A percentile compares a stretch with the other conserved stretches of the same genome.
phyloP scores from a whole-genome alignment of 1,284 basidiomycete species.

The Rhizoctonia solani region DNA sequence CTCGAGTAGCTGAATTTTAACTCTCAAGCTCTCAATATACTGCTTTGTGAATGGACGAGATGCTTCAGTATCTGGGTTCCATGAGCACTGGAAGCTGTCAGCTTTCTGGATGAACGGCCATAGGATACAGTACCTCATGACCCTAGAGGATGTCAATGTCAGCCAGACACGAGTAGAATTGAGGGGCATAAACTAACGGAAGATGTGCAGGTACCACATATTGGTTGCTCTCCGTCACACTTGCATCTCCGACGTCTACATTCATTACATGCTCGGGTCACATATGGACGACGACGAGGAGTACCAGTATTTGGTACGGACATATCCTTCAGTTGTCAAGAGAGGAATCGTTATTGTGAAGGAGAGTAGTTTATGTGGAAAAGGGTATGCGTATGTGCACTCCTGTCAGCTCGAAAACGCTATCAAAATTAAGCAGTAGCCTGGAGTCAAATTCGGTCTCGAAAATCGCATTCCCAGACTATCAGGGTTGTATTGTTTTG shows the following conservation, averaged over 20 bases:
- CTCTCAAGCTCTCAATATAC: slow-evolving; percentile 21
- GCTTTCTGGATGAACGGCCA: neutral
- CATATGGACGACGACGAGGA: slow-evolving; percentile 8
- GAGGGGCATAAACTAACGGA: slow-evolving; percentile 1
- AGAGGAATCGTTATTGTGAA: too few relatives aligned
- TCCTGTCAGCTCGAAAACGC: too few relatives aligned
- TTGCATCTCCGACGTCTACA: slow-evolving; percentile 24
- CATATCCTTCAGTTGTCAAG: too few relatives aligned
- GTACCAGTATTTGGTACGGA: too few relatives aligned
- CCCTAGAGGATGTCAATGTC: slow-evolving; percentile 10
- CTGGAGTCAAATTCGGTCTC: too few relatives aligned
- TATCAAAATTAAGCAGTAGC: too few relatives aligned
- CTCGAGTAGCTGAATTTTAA: slow-evolving; percentile 27
- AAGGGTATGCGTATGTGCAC: too few relatives aligned
- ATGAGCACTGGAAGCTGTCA: slow-evolving; percentile 20
- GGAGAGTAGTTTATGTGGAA: too few relatives aligned
- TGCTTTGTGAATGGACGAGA: slow-evolving; percentile 26
- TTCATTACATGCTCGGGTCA: slow-evolving; percentile 15
- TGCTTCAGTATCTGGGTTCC: slow-evolving; percentile 10
- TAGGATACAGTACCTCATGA: slow-evolving; percentile 3
- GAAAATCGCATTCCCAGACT: too few relatives aligned
- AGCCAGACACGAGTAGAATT: neutral
- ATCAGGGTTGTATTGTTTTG: too few relatives aligned
- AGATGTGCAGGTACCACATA: slow-evolving; percentile 15
- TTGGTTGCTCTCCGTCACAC: slow-evolving; percentile 23